Percentiles rank a stretch among this genome's conserved stretches.
These are phyloP conservation scores for Torulaspora gathmanii DNA, from an alignment of 805 yeast genomes.

Conservation along the genomic window DNA sequence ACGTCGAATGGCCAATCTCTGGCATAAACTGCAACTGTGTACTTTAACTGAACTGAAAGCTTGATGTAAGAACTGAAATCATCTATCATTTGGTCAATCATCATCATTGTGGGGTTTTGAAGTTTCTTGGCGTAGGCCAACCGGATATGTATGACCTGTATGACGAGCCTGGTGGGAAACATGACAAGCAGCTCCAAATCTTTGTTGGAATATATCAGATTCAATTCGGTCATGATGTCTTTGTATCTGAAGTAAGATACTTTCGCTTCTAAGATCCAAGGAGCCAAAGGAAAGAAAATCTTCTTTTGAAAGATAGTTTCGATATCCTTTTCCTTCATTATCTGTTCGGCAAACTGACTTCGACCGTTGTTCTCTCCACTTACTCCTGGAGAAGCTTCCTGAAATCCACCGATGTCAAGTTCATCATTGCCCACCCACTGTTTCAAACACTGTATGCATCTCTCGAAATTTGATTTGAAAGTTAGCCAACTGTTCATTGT, in stretches of 20 bases:
- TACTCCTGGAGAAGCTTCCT: conserved; percentile 20
- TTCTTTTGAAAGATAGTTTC: conserved; percentile 66
- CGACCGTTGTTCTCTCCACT: conserved; percentile 51
- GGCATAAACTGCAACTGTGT: conserved; percentile 56
- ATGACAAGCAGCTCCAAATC: conserved; percentile 59
- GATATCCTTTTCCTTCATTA: conserved; percentile 75
- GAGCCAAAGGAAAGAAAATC: conserved; percentile 63
- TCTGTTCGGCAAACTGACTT: conserved; percentile 72
- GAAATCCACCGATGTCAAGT: conserved; percentile 52
- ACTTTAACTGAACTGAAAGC: conserved; percentile 69
- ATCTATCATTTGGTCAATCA: conserved; percentile 89
- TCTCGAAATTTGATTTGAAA: conserved; percentile 61
- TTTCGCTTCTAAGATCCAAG: conserved; percentile 79
- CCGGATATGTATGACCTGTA: conserved; percentile 71
- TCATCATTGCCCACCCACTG: conserved; percentile 84
- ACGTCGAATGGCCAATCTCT: conserved; percentile 65
- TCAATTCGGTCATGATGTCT: conserved; percentile 57
- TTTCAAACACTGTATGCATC: conserved; percentile 56
- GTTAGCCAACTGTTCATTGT: conserved; percentile 82
- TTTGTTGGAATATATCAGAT: conserved; percentile 68
- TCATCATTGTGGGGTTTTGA: conserved; percentile 85
- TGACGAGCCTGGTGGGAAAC: conserved; percentile 75
- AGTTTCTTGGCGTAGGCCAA: conserved; percentile 72
- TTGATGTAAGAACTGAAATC: conserved; percentile 75
- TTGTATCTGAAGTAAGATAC: conserved; percentile 61